Evolutionary conservation across 2,329 filamentous ascomycete species (phyloP).

Genomic region (Botrytis paeoniae): DNA sequence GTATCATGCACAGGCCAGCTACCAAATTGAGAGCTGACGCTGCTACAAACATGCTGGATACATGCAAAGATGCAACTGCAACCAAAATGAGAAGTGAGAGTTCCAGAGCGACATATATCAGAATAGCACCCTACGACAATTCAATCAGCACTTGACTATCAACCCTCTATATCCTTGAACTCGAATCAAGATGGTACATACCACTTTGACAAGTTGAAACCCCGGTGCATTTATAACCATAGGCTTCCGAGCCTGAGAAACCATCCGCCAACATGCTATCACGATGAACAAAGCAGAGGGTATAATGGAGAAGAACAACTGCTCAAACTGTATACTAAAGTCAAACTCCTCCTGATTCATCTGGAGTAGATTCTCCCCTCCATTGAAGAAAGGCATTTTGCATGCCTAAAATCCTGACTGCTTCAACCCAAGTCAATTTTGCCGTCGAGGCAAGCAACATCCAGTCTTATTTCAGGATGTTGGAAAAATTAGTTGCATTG

Average conservation of each 20-base stretch:
- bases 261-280: slow-evolving; percentile 35
- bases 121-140: slow-evolving; percentile 22
- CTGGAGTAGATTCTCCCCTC: slow-evolving; percentile 31
- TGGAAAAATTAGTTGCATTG: background rate
- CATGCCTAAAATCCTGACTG: background rate
- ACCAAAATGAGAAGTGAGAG: background rate
- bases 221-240: slow-evolving; percentile 35
- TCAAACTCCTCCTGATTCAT: slow-evolving; percentile 36
- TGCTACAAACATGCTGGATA: slow-evolving; percentile 32
- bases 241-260: slow-evolving; percentile 36
- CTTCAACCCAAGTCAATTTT: background rate
- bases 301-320: slow-evolving; percentile 39
- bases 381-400: slow-evolving; percentile 27
- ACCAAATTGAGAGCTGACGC: slow-evolving; percentile 2
- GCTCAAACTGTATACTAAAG: slow-evolving; percentile 38
- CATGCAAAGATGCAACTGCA: background rate
- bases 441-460: background rate
- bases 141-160: slow-evolving; percentile 26
- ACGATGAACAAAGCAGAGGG: slow-evolving; percentile 36
- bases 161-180: background rate
- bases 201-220: slow-evolving; percentile 36
- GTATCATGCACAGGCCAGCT: background rate
- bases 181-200: slow-evolving; percentile 22
- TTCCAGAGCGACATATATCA: slow-evolving; percentile 3
- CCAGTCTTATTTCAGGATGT: background rate